Evolutionary conservation across 2,329 filamentous ascomycete species (phyloP).

Genomic region (Ceratocystis harringtonii): DNA sequence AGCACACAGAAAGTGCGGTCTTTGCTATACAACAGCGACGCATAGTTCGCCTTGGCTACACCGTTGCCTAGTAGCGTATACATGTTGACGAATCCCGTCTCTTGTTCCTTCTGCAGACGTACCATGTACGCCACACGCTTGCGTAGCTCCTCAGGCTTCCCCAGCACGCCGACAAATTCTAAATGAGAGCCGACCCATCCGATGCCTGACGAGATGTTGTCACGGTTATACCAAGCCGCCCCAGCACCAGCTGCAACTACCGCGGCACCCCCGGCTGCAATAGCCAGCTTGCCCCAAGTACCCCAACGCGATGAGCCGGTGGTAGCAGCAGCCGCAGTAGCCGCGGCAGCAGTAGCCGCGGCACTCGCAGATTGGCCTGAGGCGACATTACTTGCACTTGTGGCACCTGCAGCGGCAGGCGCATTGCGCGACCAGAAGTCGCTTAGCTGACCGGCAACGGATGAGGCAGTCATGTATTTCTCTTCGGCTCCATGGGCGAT

Average conservation of each 20-base stretch:
- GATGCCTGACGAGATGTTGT: conserved; percentile 61
- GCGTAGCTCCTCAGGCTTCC: conserved; percentile 66
- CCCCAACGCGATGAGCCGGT: conserved; percentile 43
- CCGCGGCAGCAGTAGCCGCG: conserved; percentile 20
- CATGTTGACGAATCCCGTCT: conserved; percentile 68
- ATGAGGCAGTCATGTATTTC: conserved; percentile 61
- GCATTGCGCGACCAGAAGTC: conserved; percentile 43
- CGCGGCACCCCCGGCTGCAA: conserved; percentile 72
- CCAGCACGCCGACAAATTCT: conserved; percentile 82
- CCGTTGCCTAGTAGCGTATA: conserved; percentile 70
- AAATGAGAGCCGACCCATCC: conserved; percentile 80
- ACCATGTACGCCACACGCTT: conserved; percentile 55
- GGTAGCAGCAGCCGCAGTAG: conserved; percentile 24
- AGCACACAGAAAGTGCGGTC: conserved; percentile 77
- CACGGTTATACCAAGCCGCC: conserved; percentile 72
- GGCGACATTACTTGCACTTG: conserved; percentile 21
- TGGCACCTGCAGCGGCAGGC: conserved; percentile 25
- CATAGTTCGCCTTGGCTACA: conserved; percentile 30
- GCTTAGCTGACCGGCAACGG: conserved; percentile 53
- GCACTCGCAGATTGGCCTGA: background rate
- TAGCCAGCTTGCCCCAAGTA: conserved; percentile 69
- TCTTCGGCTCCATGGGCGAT: conserved; percentile 78
- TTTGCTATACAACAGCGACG: conserved; percentile 12
- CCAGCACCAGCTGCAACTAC: conserved; percentile 69
- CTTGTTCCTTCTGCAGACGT: conserved; percentile 47